Percentiles rank a stretch among this genome's conserved stretches.
These are phyloP conservation scores for Exophiala sideris DNA, from an alignment of 2,329 filamentous ascomycete species.

Conservation along the genomic window DNA sequence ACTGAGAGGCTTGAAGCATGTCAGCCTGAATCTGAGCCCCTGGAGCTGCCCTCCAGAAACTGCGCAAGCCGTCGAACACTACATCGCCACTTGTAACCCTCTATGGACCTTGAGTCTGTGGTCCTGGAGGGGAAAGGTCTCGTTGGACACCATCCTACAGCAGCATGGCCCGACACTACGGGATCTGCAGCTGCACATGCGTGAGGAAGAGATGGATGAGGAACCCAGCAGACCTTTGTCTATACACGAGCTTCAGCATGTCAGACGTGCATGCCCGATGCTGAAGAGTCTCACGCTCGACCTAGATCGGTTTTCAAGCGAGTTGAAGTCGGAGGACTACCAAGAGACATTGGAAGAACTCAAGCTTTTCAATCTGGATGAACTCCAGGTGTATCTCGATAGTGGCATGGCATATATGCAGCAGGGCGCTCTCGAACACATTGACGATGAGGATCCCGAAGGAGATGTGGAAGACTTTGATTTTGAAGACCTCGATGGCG, in stretches of 20 bases:
- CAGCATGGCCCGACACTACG: slow-evolving; percentile 18
- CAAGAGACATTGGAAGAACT: slow-evolving; percentile 13
- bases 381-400: slow-evolving; percentile 25
- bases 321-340: slow-evolving; percentile 11
- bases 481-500: background rate
- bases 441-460: background rate
- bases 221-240: slow-evolving; percentile 1
- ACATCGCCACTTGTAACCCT: slow-evolving; percentile 16
- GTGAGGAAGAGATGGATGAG: slow-evolving; percentile 6
- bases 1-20: slow-evolving; percentile 15
- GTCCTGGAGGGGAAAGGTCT: slow-evolving; percentile 21
- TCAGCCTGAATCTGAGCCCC: slow-evolving; percentile 19
- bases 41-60: background rate
- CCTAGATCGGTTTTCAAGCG: slow-evolving; percentile 9
- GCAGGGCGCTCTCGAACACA: background rate
- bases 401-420: slow-evolving; percentile 4
- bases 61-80: slow-evolving; percentile 9
- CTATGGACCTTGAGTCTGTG: slow-evolving; percentile 22
- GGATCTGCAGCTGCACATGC: slow-evolving; percentile 22
- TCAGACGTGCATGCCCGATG: slow-evolving; percentile 15
- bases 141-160: slow-evolving; percentile 13
- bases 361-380: slow-evolving; percentile 14
- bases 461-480: background rate
- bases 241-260: slow-evolving; percentile 9
- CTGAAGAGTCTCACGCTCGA: slow-evolving; percentile 21